Evolutionary conservation across 1,139 yeast genomes (phyloP), one percentile per base, ranked within the genome.

Genomic region (Sugiyamaella sp.): DNA sequence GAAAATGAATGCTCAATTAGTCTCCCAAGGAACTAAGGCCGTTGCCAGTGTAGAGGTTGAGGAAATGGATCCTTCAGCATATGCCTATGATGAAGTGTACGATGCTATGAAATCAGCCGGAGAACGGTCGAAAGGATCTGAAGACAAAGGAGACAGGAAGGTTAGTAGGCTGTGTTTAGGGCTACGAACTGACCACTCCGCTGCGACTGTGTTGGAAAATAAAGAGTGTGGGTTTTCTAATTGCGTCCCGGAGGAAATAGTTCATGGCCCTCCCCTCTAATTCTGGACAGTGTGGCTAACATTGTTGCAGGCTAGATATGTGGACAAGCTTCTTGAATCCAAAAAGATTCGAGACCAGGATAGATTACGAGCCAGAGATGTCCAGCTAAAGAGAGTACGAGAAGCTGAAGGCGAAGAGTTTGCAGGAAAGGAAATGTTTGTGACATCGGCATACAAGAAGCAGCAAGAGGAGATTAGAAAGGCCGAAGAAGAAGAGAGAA

Each of bases 351-450:
- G 82, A 43, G 76, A 77, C 20, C 59, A 67, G 38, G 81, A 79
- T 57, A 67, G 71, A 35, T 53, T 71, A 22, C 61, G 69, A 6
- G 71, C 78, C 1, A 63, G 65, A 40, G 69, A 66, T 35, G 58
- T 59, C 8, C 60, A 59, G 22, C 29, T 66, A 32, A 56, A 56
- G 45, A 53, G 70, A 20, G 69, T 65, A 21, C 60, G 71, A 10
- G 71, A 63, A 45, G 59, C 60, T 1, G 70, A 67, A 49, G 69
- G 76, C 1, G 76, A 75, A 37, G 67, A 68, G 49, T 71, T 62
- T 51, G 70, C 68, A 5, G 76, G 68, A 24, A 75, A 73, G 57
- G 80, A 77, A 48, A 70, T 63, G 46, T 77, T 78, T 63, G 76
- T 76, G 3, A 75, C 81, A 0, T 56, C 70, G 1, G 74, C 77